Conservation (phyloP, 2,329 filamentous ascomycete genomes). For the Lecanicillium sp. region DNA sequence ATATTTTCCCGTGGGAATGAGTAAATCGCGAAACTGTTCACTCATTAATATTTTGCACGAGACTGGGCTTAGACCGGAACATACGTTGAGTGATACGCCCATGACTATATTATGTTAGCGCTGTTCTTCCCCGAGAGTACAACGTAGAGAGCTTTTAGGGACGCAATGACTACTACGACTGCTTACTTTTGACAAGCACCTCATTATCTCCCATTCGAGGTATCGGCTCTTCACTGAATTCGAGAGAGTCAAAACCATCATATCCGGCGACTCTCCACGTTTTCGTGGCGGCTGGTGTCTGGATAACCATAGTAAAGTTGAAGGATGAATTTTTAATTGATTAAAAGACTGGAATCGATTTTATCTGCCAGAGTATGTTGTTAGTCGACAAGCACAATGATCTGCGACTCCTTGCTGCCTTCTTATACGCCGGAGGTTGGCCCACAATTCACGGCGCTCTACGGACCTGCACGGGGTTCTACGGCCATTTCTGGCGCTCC, state of each 20-base stretch:
- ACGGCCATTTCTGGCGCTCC: too few species aligned
- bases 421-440: too few species aligned
- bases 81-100: slow-evolving; percentile 1
- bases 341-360: neutral
- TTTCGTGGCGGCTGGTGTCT: neutral
- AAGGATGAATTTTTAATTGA: neutral
- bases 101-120: neutral
- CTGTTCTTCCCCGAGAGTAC: neutral
- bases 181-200: slow-evolving; percentile 9
- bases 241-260: slow-evolving; percentile 4
- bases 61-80: neutral
- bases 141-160: too few species aligned
- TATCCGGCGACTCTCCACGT: slow-evolving; percentile 7
- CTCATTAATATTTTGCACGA: neutral
- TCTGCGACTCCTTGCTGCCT: too few species aligned
- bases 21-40: slow-evolving; percentile 11
- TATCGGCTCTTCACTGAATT: slow-evolving; percentile 1
- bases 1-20: slow-evolving; percentile 11
- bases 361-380: too few species aligned
- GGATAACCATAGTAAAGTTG: neutral
- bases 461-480: neutral
- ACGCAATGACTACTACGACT: neutral
- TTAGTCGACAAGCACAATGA: too few species aligned
- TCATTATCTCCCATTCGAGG: slow-evolving; percentile 8
- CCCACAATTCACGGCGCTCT: neutral